phyloP scores from a whole-genome alignment of 2,329 filamentous ascomycete species.

The Pezicula carpinea region DNA sequence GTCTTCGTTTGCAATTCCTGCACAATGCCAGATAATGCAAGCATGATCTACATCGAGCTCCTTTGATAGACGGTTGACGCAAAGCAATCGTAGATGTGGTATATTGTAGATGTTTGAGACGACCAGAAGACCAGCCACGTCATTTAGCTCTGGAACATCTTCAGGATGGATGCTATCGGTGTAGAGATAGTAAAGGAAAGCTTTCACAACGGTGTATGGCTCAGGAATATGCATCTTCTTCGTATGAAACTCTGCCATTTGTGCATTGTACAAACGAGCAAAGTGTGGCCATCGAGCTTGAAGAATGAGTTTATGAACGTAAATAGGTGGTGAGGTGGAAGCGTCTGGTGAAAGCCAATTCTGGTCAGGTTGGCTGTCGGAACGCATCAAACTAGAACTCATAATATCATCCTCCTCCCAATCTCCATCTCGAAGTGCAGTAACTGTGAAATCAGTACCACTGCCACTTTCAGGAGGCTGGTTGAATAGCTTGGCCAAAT shows the following conservation, averaged over 20 bases:
- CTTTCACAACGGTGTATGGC: constrained; percentile 87
- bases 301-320: constrained; percentile 92
- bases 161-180: constrained; percentile 77
- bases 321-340: constrained; percentile 75
- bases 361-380: constrained; percentile 32
- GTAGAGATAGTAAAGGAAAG: constrained; percentile 94
- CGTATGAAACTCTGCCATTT: constrained; percentile 97
- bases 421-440: constrained; percentile 76
- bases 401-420: constrained; percentile 56
- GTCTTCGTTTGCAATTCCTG: constrained; percentile 83
- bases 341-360: constrained; percentile 58
- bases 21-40: constrained; percentile 93
- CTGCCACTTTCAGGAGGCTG: constrained; percentile 78
- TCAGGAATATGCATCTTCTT: constrained; percentile 98
- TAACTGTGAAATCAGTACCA: constrained; percentile 87
- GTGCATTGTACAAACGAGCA: constrained; percentile 80
- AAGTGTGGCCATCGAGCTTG: constrained; percentile 97
- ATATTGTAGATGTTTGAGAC: constrained; percentile 99
- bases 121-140: constrained; percentile 90
- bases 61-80: constrained; percentile 82
- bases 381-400: constrained; percentile 44
- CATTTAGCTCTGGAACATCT: constrained; percentile 62
- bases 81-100: constrained; percentile 83
- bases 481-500: constrained; percentile 84
- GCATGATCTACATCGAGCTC: constrained; percentile 94